Conservation (phyloP, 2,329 filamentous ascomycete genomes). For the Beauveria rudraprayagi region DNA sequence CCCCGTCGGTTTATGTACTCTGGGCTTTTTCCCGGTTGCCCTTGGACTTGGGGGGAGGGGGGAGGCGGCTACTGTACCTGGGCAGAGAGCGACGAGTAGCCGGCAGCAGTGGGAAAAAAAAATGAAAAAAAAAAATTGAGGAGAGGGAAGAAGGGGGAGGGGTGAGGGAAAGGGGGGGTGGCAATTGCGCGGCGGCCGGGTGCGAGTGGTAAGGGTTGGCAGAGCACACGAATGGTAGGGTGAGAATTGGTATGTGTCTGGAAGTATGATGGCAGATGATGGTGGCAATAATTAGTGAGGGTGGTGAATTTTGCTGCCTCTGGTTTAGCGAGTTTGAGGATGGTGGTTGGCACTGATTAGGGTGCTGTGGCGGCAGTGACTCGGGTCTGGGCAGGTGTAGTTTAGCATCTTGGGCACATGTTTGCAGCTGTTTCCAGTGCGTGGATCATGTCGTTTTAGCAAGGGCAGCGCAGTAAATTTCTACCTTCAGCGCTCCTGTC, state of each 20-base stretch:
- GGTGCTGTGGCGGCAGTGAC: no score
- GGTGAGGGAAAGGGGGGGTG: background rate
- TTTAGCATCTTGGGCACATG: no score
- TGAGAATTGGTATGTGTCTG: constrained; percentile 3
- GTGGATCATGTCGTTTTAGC: no score
- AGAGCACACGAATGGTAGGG: background rate
- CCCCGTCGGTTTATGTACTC: constrained; percentile 10
- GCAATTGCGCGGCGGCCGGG: background rate
- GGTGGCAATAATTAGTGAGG: no score
- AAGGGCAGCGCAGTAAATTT: no score
- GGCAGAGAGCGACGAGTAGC: constrained; percentile 4
- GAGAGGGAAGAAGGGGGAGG: constrained; percentile 4
- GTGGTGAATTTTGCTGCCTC: no score
- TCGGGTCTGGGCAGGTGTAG: no score
- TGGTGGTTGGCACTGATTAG: no score
- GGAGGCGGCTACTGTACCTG: constrained; percentile 1
- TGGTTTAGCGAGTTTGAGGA: no score
- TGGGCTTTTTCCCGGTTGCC: constrained; percentile 10
- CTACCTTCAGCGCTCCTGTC: no score
- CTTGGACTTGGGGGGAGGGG: background rate
- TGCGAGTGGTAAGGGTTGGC: background rate
- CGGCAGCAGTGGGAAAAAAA: background rate
- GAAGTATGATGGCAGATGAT: no score
- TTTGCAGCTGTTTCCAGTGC: no score
- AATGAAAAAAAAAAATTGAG: background rate